A percentile compares a stretch with the other conserved stretches of the same genome.
Evolutionary conservation across 139 green algal genomes (phyloP).

Genomic region (Mychonastes homosphaera): DNA sequence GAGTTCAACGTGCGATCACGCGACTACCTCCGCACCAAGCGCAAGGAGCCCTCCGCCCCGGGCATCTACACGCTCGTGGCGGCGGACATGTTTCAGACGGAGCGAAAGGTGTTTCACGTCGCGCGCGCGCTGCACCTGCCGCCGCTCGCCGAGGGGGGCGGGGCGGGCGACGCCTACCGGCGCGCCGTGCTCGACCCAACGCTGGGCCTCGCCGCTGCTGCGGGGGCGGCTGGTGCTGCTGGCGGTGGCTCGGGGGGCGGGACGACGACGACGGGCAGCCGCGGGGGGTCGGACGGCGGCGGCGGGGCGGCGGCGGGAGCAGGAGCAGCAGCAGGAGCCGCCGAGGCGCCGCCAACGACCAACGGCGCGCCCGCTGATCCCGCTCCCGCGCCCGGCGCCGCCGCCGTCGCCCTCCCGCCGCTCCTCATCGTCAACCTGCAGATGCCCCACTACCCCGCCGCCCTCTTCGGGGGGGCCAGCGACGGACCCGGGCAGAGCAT

Average conservation of each 20-base stretch:
- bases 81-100: conserved; percentile 57
- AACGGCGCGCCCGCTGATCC: no score
- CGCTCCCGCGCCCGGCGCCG: no score
- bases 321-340: not conserved
- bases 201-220: no score
- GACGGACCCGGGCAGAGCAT: conserved; percentile 56
- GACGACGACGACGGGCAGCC: no score
- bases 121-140: conserved; percentile 48
- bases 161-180: conserved; percentile 17
- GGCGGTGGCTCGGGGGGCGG: no score
- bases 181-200: no score
- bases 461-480: conserved; percentile 46
- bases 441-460: conserved; percentile 58
- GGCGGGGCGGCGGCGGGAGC: no score
- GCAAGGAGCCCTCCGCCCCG: conserved; percentile 32
- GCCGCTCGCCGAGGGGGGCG: no score
- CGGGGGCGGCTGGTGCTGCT: no score
- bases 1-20: conserved; percentile 39
- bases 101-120: conserved; percentile 66
- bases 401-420: conserved; percentile 42
- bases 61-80: conserved; percentile 60
- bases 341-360: no score
- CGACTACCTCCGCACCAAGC: conserved; percentile 40
- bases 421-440: conserved; percentile 79
- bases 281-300: no score